phyloP scores from a whole-genome alignment of 768 basidiomycete genomes.

The Mycena alexandri region DNA sequence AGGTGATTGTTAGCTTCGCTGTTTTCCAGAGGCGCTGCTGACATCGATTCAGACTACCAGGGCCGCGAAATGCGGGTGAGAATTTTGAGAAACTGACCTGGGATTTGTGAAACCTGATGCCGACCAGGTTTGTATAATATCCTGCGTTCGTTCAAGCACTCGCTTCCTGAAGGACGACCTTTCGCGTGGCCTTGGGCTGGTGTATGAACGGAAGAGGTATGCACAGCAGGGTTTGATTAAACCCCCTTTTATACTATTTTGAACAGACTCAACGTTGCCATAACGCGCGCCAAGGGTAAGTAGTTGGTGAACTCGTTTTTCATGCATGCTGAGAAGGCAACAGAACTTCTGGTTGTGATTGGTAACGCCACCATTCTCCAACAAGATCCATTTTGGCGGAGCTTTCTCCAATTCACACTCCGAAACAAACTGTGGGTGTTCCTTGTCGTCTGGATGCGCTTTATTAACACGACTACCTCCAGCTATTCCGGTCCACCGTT shows the following conservation, averaged over 20 bases:
- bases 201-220: conserved; percentile 62
- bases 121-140: conserved; percentile 56
- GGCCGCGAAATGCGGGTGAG: conserved; percentile 60
- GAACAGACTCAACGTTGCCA: conserved; percentile 65
- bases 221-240: not conserved
- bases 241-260: not conserved
- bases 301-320: too few species aligned
- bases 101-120: not conserved
- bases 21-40: not conserved
- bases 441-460: not conserved
- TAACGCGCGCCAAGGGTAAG: conserved; percentile 60
- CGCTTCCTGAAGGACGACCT: conserved; percentile 63
- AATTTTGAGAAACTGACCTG: not conserved
- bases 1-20: conserved; percentile 41
- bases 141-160: conserved; percentile 60
- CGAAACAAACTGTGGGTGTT: conserved; percentile 59
- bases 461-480: not conserved
- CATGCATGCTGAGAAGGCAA: too few species aligned
- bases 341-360: conserved; percentile 61
- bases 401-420: conserved; percentile 60
- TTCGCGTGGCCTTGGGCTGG: conserved; percentile 59
- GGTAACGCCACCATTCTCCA: conserved; percentile 59
- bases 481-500: conserved; percentile 62
- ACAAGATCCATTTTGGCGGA: conserved; percentile 64
- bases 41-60: conserved; percentile 55